Evolutionary conservation across 768 basidiomycete species (phyloP), one percentile per base, ranked within the genome.

Genomic region (Leccinellum rugosiceps): DNA sequence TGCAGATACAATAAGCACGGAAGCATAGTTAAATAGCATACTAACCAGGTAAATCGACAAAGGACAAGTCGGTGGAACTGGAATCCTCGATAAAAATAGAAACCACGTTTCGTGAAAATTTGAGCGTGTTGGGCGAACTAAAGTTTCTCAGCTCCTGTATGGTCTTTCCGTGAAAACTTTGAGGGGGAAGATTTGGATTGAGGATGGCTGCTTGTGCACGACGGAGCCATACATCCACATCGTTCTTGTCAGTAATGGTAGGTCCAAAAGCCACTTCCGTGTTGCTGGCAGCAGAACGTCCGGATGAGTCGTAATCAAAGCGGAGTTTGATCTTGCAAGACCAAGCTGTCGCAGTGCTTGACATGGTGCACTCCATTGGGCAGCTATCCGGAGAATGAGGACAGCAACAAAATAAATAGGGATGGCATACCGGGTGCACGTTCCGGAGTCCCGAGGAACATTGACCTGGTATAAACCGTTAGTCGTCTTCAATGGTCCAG

Each of bases 381-480:
- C 83, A 83, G 50, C 83, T 82, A 46, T 17, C 10, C 7, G 2
- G 23, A 52, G 48, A 9, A 9, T 69, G 47, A 55, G 44, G 25
- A 23, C 6, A 6, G 28, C 26, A n/a, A 52, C 7, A 14, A 11
- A 38, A 23, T n/a, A 0, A 9, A 43, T 44, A 25, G 1, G 10
- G 17, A 25, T 31, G 15, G n/a, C 59, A 30, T 3, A 80, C 84
- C 82, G 73, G 0, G 83, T 85, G 52, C 84, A 85, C 1, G 83
- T 85, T 21, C 83, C 83, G 44, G 80, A 81, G 43, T 85, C 85
- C 31, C 85, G 73, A 11, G 85, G 84, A 28, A 86, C 83, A 50
- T 71, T 81, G 30, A 85, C 81, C 85, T 86, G 41, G 17, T 1
- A 32, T 17, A 30, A 49, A 21, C 5, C 9, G 17, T 62, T 30